Base-by-base conservation (phyloP, 345 rosid species). In the Gossypium longicalyx region DNA sequence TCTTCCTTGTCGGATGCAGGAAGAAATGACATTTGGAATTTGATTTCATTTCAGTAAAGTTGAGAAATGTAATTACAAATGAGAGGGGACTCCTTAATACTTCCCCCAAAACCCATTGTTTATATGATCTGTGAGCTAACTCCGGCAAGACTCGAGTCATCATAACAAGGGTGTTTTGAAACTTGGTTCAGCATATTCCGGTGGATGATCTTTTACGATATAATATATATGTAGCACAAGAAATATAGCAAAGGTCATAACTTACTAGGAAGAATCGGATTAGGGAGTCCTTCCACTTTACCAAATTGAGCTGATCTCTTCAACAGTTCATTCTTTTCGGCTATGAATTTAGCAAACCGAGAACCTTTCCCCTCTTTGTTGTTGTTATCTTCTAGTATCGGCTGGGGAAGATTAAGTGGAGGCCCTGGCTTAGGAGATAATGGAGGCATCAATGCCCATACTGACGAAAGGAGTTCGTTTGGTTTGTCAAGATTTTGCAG, bases 361-460 rank as follows among this genome's bases (percentile, higher is more conserved):
- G 95, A 90, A 45, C 97, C 97, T 52, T 87, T 92, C 70, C 79
- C 83, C 38, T 83, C 87, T 76, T 82, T 85, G 73, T 77, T 77
- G 76, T 74, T 76, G 41, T 77, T 71, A 71, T 82, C 90, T 72
- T 87, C 87, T 34, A 68, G 80, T 20, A 73, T 56, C 22, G 84
- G 67, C 64, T 83, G 81, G 1, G 87, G 91, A 47, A 82, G 78
- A 74, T 69, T 67, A 29, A 82, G 86, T 25, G 78, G 74, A 70
- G 89, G 90, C 41, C 65, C 80, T 45, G 79, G 85, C 85, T 86
- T 84, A 13, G 91, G 89, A 72, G 94, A 73, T 51, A 89, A 79
- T 7, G 90, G 85, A 12, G 97, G 92, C 87, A 90, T 85, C 85
- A 92, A 78, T n/a, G 92, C 92, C 97, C 98, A 90, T 38, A 92